Evolutionary conservation across 768 basidiomycete genomes (phyloP), one percentile per base, ranked within the genome.

Genomic region (Agaricus subrufescens): DNA sequence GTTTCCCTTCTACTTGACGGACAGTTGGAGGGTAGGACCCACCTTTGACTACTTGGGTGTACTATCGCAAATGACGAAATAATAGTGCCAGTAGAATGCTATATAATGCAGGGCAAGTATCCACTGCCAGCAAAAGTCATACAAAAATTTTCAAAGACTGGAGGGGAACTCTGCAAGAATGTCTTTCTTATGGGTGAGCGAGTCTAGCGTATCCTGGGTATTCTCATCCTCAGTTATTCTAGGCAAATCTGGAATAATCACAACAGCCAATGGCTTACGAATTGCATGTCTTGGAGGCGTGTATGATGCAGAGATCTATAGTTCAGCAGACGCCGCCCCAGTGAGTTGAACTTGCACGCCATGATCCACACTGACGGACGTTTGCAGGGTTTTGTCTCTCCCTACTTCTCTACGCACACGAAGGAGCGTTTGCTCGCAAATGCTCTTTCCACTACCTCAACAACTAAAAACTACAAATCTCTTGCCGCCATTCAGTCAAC

Each of bases 101-200:
- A 96, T 73, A 85, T 97, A 56, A 94, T 94, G 82, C 86, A 94
- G 67, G 95, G 95, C 15, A 82, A 85, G 52, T 73, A 84, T 60
- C 83, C 87, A 1, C 69, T 98, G 12, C 93, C 94, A 4, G 74
- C 79, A 45, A 67, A 73, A 27, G 85, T 97, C 15, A 81, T 91
- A 56, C 84, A 87, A 60, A 87, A 85, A 66, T 87, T 91, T 65
- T 78, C 83, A 19, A 79, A 82, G 67, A 87, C 85, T 2, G 85
- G 86, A 1, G 92, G 91, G 39, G 86, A 94, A 65, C 65, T 98
- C 26, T 86, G 85, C 66, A 79, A 82, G 60, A 92, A 94, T 64
- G 81, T 98, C 7, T 91, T 91, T 62, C 79, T 95, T 25, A 73
- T 98, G 50, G 90, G 95, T 94, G 60, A 67, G 91, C 76, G 46